A percentile compares a stretch with the other conserved stretches of the same genome.
Conservation (phyloP, 768 basidiomycete species). For the Exsudoporus frostii region DNA sequence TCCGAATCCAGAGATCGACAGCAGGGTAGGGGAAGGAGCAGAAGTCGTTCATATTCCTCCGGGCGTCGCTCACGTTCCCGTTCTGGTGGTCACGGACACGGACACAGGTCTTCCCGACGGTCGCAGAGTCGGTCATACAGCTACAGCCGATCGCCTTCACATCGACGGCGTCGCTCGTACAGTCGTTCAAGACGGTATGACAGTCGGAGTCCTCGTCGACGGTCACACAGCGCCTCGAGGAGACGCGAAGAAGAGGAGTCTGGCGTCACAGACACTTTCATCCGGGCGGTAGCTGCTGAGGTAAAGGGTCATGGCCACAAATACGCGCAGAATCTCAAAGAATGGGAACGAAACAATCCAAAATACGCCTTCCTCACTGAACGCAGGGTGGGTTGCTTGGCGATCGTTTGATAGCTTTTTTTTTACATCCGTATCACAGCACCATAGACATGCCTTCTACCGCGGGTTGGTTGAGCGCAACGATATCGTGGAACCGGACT, state of each 20-base stretch:
- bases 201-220: conserved; percentile 48
- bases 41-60: conserved; percentile 25
- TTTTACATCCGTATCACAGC: conserved; percentile 38
- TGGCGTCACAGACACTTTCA: conserved; percentile 78
- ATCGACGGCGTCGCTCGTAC: conserved; percentile 43
- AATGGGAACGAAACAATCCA: conserved; percentile 75
- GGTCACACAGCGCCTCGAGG: conserved; percentile 32
- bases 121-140: conserved; percentile 28
- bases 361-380: conserved; percentile 77
- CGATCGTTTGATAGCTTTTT: neutral
- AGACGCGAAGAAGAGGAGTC: conserved; percentile 48
- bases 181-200: conserved; percentile 45
- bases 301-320: conserved; percentile 76
- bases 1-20: conserved; percentile 34
- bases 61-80: conserved; percentile 30
- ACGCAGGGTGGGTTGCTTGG: conserved; percentile 44
- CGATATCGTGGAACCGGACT: conserved; percentile 57
- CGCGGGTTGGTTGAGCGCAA: conserved; percentile 62
- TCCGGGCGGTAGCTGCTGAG: conserved; percentile 82
- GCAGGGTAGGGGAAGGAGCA: conserved; percentile 23
- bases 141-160: conserved; percentile 37
- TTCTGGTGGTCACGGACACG: conserved; percentile 31
- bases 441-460: conserved; percentile 70
- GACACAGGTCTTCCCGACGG: conserved; percentile 22
- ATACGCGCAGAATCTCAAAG: conserved; percentile 72